Conservation (phyloP, 495 filamentous ascomycete species). For the Aspergillus ostianus region DNA sequence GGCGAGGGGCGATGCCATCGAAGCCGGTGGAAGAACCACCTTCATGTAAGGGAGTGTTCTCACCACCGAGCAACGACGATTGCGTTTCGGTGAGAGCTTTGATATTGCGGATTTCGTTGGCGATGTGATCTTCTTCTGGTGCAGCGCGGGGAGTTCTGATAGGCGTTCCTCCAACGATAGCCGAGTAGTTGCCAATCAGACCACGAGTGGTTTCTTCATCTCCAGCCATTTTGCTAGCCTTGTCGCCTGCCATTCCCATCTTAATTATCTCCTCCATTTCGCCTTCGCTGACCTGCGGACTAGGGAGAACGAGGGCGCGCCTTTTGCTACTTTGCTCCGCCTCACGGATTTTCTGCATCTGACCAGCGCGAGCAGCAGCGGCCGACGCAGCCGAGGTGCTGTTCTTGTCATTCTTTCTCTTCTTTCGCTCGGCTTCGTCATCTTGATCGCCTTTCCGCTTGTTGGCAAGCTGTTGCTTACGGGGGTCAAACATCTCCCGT, state of each 20-base stretch:
- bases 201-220: constrained; percentile 85
- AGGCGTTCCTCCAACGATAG: constrained; percentile 76
- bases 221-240: constrained; percentile 71
- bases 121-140: constrained; percentile 89
- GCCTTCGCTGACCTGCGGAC: constrained; percentile 85
- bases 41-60: constrained; percentile 86
- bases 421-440: constrained; percentile 77
- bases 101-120: constrained; percentile 96
- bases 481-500: constrained; percentile 84
- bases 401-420: constrained; percentile 81
- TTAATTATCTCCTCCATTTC: constrained; percentile 98
- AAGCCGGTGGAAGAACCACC: constrained; percentile 82
- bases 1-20: constrained; percentile 78
- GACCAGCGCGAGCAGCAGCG: constrained; percentile 89
- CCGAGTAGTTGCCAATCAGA: constrained; percentile 78
- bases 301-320: constrained; percentile 71
- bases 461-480: constrained; percentile 92
- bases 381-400: constrained; percentile 71
- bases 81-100: constrained; percentile 89
- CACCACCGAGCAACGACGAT: constrained; percentile 91
- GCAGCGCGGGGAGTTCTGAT: constrained; percentile 90
- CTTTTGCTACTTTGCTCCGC: constrained; percentile 96
- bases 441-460: constrained; percentile 92
- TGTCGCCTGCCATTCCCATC: constrained; percentile 93
- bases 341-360: constrained; percentile 93